These are phyloP conservation scores for Globisporangium orthogonon DNA, from an alignment of 352 stramenopile species.

Conservation along the genomic window DNA sequence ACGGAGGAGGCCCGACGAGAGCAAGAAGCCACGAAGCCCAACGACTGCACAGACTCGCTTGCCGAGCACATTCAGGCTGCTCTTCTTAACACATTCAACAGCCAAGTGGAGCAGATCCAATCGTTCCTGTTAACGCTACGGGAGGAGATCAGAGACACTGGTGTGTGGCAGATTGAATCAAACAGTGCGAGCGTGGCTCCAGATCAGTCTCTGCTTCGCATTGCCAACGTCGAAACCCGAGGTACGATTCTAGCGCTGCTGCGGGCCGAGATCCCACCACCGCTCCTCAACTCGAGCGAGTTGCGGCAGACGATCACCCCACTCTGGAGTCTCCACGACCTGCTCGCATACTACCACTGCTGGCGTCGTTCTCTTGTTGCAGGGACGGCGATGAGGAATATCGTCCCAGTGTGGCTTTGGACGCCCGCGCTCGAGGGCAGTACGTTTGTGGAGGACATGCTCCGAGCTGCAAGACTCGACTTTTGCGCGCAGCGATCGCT, in stretches of 20 bases:
- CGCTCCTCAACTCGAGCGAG: not conserved
- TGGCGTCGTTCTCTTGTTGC: not conserved
- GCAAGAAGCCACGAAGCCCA: not conserved
- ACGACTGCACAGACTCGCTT: not conserved
- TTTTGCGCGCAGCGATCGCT: not conserved
- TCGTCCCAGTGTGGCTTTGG: conserved; percentile 4
- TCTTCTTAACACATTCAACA: not conserved
- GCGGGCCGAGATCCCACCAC: conserved; percentile 4
- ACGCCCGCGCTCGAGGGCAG: conserved; percentile 5
- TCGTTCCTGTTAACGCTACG: not conserved
- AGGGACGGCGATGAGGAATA: not conserved
- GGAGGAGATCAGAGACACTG: not conserved
- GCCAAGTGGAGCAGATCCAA: not conserved
- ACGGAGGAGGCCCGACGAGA: not conserved
- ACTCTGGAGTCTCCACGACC: not conserved
- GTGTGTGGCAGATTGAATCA: not conserved
- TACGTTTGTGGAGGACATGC: not conserved
- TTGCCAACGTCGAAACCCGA: not conserved
- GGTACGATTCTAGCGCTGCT: conserved; percentile 1
- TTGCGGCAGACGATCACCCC: no score
- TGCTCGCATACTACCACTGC: conserved; percentile 6
- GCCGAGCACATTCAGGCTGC: not conserved
- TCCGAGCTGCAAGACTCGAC: not conserved
- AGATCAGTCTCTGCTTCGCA: not conserved
- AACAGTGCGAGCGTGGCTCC: no score